Conservation (phyloP, 306 rosid species). For the Dicorynia guianensis region DNA sequence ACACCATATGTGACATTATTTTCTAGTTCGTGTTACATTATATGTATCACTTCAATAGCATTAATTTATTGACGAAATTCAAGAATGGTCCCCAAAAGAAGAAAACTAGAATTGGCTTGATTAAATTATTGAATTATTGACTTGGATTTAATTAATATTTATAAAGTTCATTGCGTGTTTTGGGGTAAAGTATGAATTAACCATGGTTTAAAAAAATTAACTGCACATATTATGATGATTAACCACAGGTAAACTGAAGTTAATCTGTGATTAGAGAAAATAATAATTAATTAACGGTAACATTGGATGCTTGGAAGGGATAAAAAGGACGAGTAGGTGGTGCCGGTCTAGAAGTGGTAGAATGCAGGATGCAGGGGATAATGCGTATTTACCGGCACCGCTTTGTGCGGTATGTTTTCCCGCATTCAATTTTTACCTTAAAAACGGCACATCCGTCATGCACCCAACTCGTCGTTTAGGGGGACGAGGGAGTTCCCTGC, state of each 20-base stretch:
- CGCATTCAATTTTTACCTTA: constrained; percentile 36
- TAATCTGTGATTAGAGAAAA: not conserved
- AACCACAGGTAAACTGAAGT: no score
- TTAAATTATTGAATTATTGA: not conserved
- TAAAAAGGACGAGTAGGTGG: constrained; percentile 34
- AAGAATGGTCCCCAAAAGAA: constrained; percentile 36
- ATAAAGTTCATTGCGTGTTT: no score
- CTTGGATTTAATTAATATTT: no score
- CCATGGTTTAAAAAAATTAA: no score
- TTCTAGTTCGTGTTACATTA: no score
- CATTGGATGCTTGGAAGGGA: constrained; percentile 42
- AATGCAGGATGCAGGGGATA: constrained; percentile 33
- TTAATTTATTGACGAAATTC: constrained; percentile 38
- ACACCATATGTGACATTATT: no score
- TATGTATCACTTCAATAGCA: constrained; percentile 6
- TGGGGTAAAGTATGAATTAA: no score
- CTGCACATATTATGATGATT: no score
- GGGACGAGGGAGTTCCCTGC: constrained; percentile 29
- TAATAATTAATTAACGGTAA: not conserved
- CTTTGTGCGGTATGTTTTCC: constrained; percentile 56
- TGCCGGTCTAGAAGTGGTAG: constrained; percentile 46
- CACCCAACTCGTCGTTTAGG: constrained; percentile 19
- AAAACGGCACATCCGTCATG: constrained; percentile 36
- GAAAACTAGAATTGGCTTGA: not conserved
- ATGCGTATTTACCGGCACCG: constrained; percentile 52